Conservation (phyloP, 371 early-diverging fungal species). For the Mucor plumbeus region DNA sequence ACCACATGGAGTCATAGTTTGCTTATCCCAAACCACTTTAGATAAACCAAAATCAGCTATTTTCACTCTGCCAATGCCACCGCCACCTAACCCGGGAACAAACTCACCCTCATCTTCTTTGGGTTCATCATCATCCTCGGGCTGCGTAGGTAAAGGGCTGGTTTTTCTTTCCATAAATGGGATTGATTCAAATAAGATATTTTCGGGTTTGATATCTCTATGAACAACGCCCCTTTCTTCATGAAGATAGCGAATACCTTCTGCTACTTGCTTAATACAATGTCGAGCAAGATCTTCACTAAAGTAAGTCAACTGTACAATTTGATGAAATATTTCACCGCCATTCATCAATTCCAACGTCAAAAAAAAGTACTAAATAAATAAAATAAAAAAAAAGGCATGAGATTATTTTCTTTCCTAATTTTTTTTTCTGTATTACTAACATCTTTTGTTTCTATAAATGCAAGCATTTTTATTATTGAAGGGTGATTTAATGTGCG, state of each 20-base stretch:
- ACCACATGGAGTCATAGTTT: slow-evolving; percentile 90
- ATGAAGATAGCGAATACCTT: slow-evolving; percentile 90
- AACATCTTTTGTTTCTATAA: slow-evolving; percentile 61
- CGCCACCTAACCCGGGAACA: slow-evolving; percentile 74
- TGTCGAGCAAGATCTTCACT: slow-evolving; percentile 80
- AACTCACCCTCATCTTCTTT: slow-evolving; percentile 80
- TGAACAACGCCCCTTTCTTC: slow-evolving; percentile 87
- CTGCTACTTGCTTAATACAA: slow-evolving; percentile 87
- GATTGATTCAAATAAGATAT: slow-evolving; percentile 84
- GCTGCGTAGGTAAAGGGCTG: slow-evolving; percentile 41
- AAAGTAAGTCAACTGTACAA: slow-evolving; percentile 81
- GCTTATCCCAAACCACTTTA: slow-evolving; percentile 81
- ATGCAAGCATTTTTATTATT: slow-evolving; percentile 74
- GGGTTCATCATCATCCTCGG: slow-evolving; percentile 53
- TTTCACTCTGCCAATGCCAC: slow-evolving; percentile 83
- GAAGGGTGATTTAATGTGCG: slow-evolving; percentile 80
- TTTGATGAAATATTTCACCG: slow-evolving; percentile 87
- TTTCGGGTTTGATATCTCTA: slow-evolving; percentile 96
- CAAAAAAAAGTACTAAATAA: slow-evolving; percentile 68
- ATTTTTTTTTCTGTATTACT: not conserved
- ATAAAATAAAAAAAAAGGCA: not conserved
- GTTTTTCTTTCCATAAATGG: slow-evolving; percentile 58
- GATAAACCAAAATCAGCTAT: slow-evolving; percentile 89
- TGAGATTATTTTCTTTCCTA: not conserved
- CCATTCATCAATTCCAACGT: slow-evolving; percentile 85